A percentile compares a stretch with the other conserved stretches of the same genome.
phyloP scores from a whole-genome alignment of 345 rosid genomes.

The Abelmoschus esculentus region DNA sequence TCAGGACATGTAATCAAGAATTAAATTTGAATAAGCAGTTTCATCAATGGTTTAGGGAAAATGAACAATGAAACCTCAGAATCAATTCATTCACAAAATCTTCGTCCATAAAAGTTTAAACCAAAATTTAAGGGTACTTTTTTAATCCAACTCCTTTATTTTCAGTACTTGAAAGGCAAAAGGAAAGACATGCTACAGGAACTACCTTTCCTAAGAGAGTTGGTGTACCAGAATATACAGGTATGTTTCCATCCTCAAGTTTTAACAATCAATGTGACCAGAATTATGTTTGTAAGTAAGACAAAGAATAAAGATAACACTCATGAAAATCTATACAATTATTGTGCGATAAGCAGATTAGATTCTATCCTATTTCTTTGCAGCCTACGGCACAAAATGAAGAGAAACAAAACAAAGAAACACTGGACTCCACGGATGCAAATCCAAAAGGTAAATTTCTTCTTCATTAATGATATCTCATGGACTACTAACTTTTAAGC shows the following conservation, averaged over 20 bases:
- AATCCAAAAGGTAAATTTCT: conserved; percentile 41
- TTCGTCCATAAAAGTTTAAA: background rate
- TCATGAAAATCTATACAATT: background rate
- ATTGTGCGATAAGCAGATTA: background rate
- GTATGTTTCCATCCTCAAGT: conserved; percentile 28
- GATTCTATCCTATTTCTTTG: conserved; percentile 5
- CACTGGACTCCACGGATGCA: conserved; percentile 26
- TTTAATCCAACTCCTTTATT: conserved; percentile 6
- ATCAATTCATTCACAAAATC: background rate
- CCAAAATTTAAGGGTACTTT: background rate
- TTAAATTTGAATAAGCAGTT: background rate
- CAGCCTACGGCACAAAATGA: conserved; percentile 42
- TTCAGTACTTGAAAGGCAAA: conserved; percentile 55
- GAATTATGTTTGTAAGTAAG: background rate
- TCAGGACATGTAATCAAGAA: background rate
- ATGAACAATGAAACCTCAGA: background rate
- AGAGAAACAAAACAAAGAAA: conserved; percentile 29
- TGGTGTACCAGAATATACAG: conserved; percentile 42
- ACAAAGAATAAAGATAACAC: background rate
- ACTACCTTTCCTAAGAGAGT: conserved; percentile 48
- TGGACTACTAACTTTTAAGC: background rate
- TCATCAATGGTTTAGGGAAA: background rate
- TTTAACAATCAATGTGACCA: background rate
- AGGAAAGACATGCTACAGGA: conserved; percentile 48
- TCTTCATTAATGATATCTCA: background rate